A percentile compares a stretch with the other conserved stretches of the same genome.
These are phyloP conservation scores for Capsicum chinense DNA, from an alignment of 257 asterid species.

Conservation along the genomic window DNA sequence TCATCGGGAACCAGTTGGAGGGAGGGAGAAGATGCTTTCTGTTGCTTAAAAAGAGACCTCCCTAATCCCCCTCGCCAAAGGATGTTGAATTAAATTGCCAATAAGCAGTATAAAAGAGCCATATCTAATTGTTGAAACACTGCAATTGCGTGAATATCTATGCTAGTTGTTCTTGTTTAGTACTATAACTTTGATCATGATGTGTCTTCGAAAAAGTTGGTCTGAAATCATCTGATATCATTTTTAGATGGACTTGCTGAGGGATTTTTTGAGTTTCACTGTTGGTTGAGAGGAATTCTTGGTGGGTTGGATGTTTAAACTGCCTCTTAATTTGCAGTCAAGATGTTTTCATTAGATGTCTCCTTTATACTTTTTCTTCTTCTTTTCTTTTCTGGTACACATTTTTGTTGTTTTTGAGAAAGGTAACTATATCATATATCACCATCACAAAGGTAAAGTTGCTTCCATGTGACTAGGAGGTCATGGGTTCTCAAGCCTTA, in stretches of 20 bases:
- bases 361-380: neutral
- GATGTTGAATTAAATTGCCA: neutral
- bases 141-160: neutral
- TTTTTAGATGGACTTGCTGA: neutral
- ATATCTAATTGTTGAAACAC: neutral
- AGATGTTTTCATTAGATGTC: neutral
- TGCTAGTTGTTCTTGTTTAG: neutral
- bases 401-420: neutral
- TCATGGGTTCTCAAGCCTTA: too few species aligned
- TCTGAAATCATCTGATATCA: neutral
- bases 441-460: neutral
- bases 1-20: neutral
- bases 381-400: neutral
- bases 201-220: neutral
- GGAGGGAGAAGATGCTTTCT: neutral
- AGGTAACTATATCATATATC: neutral
- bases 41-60: neutral
- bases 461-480: too few species aligned
- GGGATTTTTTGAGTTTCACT: neutral
- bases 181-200: constrained; percentile 9
- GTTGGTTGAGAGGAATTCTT: neutral
- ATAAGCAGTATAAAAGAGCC: neutral
- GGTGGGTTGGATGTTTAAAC: neutral
- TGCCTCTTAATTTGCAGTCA: neutral
- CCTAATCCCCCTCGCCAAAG: neutral